Evolutionary conservation across 129 eudicot genomes (phyloP).

Genomic region (Flaveria linearis): DNA sequence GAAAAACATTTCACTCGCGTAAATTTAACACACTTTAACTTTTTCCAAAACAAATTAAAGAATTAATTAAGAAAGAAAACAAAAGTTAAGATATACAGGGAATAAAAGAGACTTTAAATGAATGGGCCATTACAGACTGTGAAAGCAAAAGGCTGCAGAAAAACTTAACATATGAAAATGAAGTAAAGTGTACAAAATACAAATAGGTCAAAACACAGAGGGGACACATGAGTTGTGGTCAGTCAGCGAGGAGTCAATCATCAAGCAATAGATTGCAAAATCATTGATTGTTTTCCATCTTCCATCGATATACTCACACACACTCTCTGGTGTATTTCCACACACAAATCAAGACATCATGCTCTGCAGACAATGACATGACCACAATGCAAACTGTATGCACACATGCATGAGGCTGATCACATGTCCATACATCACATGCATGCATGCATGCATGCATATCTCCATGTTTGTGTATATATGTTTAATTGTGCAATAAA

Average conservation of each 20-base stretch:
- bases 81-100: slow-evolving; percentile 16
- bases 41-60: neutral
- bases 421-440: slow-evolving; percentile 28
- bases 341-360: slow-evolving; percentile 43
- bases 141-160: slow-evolving; percentile 42
- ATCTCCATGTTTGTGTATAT: slow-evolving; percentile 11
- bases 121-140: slow-evolving; percentile 37
- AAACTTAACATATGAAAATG: slow-evolving; percentile 33
- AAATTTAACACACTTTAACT: neutral
- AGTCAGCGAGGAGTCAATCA: slow-evolving; percentile 55
- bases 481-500: neutral
- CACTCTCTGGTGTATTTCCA: slow-evolving; percentile 37
- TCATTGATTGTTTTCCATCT: slow-evolving; percentile 44
- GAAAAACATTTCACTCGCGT: neutral
- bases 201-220: slow-evolving; percentile 45
- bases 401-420: slow-evolving; percentile 37
- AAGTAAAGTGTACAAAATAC: slow-evolving; percentile 37
- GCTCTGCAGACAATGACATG: slow-evolving; percentile 46
- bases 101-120: slow-evolving; percentile 40
- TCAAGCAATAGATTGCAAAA: slow-evolving; percentile 49
- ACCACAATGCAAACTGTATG: slow-evolving; percentile 47
- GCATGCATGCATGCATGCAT: neutral
- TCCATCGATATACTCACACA: slow-evolving; percentile 34
- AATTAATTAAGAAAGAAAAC: neutral
- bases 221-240: slow-evolving; percentile 49